phyloP scores from a whole-genome alignment of 345 rosid genomes.

The Dimocarpus longan region DNA sequence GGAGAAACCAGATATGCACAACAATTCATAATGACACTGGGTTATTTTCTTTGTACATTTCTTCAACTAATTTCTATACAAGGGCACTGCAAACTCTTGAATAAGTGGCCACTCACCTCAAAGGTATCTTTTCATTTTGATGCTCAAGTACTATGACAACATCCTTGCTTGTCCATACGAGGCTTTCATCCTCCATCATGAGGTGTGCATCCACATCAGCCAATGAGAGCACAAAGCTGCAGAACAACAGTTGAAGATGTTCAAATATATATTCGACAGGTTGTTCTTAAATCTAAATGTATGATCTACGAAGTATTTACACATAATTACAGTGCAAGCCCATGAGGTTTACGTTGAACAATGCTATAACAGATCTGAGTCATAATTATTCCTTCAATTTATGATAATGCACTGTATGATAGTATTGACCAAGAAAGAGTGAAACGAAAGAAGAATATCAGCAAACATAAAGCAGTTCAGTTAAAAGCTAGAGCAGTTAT shows the following conservation, averaged over 20 bases:
- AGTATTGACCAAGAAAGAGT: conserved; percentile 8
- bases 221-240: conserved; percentile 90
- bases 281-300: conserved; percentile 5
- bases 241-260: conserved; percentile 18
- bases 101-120: conserved; percentile 56
- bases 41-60: neutral
- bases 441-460: conserved; percentile 4
- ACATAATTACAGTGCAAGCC: neutral
- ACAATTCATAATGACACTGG: neutral
- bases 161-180: conserved; percentile 94
- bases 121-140: conserved; percentile 82
- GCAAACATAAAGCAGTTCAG: neutral
- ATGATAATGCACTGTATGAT: neutral
- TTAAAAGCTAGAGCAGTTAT: neutral
- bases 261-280: conserved; percentile 4
- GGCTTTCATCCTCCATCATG: conserved; percentile 98
- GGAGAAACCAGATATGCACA: neutral
- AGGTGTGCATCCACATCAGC: conserved; percentile 91
- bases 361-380: neutral
- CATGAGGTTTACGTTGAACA: neutral
- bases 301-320: neutral
- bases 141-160: conserved; percentile 96
- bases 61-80: conserved; percentile 4
- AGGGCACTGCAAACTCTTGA: conserved; percentile 8
- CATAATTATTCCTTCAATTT: neutral